phyloP scores from a whole-genome alignment of 345 rosid genomes.

The Leavenworthia alabamica region DNA sequence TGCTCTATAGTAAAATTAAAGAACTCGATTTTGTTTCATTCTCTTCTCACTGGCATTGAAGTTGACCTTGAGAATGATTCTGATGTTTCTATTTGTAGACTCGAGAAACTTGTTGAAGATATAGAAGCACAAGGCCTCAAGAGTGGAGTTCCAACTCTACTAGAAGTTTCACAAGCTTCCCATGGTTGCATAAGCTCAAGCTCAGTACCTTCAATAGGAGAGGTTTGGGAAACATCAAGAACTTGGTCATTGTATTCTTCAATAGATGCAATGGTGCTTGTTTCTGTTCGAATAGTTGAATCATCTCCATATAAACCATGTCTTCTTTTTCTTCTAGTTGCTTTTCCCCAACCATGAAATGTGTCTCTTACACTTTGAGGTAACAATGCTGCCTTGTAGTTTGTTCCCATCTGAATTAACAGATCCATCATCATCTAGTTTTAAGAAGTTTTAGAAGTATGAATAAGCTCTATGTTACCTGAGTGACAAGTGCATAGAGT shows the following conservation, averaged over 20 bases:
- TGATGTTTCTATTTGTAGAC: slow-evolving; percentile 30
- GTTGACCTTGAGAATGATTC: slow-evolving; percentile 37
- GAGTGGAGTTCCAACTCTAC: slow-evolving; percentile 49
- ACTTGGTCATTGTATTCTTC: slow-evolving; percentile 64
- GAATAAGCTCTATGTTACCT: slow-evolving; percentile 40
- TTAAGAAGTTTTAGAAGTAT: not conserved
- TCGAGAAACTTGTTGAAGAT: slow-evolving; percentile 26
- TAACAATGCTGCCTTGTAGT: slow-evolving; percentile 81
- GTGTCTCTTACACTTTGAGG: slow-evolving; percentile 82
- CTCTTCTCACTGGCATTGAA: slow-evolving; percentile 55
- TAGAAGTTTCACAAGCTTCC: slow-evolving; percentile 41
- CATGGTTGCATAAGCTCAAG: slow-evolving; percentile 33
- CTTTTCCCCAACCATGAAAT: slow-evolving; percentile 81
- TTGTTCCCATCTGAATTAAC: slow-evolving; percentile 79
- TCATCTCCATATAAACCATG: slow-evolving; percentile 48
- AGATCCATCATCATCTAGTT: not conserved
- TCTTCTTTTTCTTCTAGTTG: slow-evolving; percentile 69
- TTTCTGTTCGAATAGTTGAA: slow-evolving; percentile 69
- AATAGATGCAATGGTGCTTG: slow-evolving; percentile 68
- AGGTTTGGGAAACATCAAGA: slow-evolving; percentile 43
- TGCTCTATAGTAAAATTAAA: not conserved
- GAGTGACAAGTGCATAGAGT: slow-evolving; percentile 85
- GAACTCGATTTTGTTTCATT: not conserved
- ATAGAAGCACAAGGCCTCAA: slow-evolving; percentile 58
- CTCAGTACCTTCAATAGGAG: slow-evolving; percentile 22